Conservation (phyloP, 2,329 filamentous ascomycete genomes). For the Cladobotryum protrusum region DNA sequence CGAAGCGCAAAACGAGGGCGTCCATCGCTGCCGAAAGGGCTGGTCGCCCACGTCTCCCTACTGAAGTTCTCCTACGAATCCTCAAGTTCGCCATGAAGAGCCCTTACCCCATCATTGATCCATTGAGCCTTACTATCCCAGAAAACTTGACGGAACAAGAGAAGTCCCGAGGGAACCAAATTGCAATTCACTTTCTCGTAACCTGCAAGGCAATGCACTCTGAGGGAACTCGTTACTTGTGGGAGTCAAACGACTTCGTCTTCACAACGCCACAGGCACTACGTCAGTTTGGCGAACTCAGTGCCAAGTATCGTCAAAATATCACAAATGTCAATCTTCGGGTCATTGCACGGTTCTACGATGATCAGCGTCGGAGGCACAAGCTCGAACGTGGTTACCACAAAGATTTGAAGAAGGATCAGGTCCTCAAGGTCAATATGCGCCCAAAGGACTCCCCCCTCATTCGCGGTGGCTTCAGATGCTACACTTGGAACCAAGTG, state of each 20-base stretch:
- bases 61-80: constrained; percentile 47
- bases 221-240: constrained; percentile 45
- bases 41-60: constrained; percentile 40
- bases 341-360: constrained; percentile 50
- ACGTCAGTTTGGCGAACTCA: constrained; percentile 42
- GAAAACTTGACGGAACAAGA: constrained; percentile 41
- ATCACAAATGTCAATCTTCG: constrained; percentile 45
- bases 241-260: constrained; percentile 46
- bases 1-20: constrained; percentile 28
- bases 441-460: constrained; percentile 40
- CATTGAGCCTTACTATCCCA: constrained; percentile 38
- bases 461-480: constrained; percentile 46
- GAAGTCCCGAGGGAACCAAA: constrained; percentile 38
- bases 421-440: constrained; percentile 35
- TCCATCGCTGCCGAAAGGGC: constrained; percentile 23
- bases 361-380: constrained; percentile 41
- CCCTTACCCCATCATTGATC: constrained; percentile 46
- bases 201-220: constrained; percentile 44
- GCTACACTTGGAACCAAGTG: constrained; percentile 49
- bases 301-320: constrained; percentile 34
- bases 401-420: constrained; percentile 34
- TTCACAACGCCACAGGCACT: constrained; percentile 49
- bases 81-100: constrained; percentile 46
- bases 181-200: constrained; percentile 48
- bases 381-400: constrained; percentile 39